phyloP scores from a whole-genome alignment of 2,329 filamentous ascomycete genomes.

The Aureobasidium sp. region DNA sequence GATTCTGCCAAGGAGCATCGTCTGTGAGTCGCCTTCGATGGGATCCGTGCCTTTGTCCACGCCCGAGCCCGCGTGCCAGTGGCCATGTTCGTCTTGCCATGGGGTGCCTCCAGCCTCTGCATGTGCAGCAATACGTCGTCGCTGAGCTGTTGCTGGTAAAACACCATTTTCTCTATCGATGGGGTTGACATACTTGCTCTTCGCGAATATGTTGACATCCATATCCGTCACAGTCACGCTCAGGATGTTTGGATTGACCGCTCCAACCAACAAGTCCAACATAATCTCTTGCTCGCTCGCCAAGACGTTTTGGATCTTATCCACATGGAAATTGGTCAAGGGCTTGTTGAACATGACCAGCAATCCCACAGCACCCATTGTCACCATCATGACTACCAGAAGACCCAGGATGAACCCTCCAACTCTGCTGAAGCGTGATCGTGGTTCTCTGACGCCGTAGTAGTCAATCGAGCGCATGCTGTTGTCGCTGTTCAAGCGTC shows the following conservation, averaged over 20 bases:
- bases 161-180: background rate
- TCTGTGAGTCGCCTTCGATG: constrained; percentile 55
- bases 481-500: constrained; percentile 43
- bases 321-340: constrained; percentile 66
- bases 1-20: constrained; percentile 86
- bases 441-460: constrained; percentile 17
- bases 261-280: constrained; percentile 80
- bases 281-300: constrained; percentile 93
- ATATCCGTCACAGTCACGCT: constrained; percentile 77
- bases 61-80: constrained; percentile 19
- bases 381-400: constrained; percentile 68
- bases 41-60: constrained; percentile 53
- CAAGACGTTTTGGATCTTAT: constrained; percentile 78
- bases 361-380: constrained; percentile 79
- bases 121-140: background rate
- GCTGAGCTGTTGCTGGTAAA: background rate
- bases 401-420: constrained; percentile 83
- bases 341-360: constrained; percentile 88
- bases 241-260: constrained; percentile 88
- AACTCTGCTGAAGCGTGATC: constrained; percentile 41
- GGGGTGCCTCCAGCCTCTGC: background rate
- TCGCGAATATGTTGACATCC: constrained; percentile 89
- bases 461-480: constrained; percentile 43
- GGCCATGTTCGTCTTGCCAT: constrained; percentile 15
- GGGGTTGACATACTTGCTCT: constrained; percentile 74